Percentiles rank a stretch among this genome's conserved stretches.
phyloP scores from a whole-genome alignment of 257 asterid species.

The Fraxinus quadrangulata region DNA sequence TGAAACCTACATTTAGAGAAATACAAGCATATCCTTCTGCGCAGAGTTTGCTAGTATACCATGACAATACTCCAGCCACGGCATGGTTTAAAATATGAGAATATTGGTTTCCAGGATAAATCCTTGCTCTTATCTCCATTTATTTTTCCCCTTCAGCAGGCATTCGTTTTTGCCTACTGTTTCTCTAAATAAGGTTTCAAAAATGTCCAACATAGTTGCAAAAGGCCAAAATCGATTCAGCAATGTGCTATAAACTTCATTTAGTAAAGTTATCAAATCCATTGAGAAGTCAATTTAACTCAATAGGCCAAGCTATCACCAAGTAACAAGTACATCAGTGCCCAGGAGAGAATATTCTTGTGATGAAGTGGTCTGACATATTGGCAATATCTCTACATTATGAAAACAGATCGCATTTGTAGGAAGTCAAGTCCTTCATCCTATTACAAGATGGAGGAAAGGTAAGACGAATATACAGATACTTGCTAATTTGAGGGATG shows the following conservation, averaged over 20 bases:
- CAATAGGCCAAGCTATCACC: background rate
- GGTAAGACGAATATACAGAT: too few species aligned
- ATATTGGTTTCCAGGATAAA: too few species aligned
- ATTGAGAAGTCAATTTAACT: background rate
- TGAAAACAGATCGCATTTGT: background rate
- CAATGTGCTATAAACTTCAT: too few species aligned
- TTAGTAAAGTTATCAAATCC: background rate
- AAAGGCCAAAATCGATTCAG: too few species aligned
- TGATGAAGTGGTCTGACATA: background rate
- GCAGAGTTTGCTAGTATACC: background rate
- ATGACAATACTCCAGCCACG: background rate
- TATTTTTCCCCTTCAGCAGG: too few species aligned
- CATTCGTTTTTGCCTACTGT: too few species aligned
- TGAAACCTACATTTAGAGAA: background rate
- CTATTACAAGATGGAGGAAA: background rate
- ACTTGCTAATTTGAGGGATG: too few species aligned
- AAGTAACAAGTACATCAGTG: background rate
- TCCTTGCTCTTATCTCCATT: background rate
- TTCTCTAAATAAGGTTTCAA: too few species aligned
- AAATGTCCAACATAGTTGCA: too few species aligned
- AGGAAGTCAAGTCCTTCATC: background rate
- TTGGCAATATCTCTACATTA: too few species aligned
- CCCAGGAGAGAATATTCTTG: background rate
- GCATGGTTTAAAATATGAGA: background rate
- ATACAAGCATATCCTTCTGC: background rate